Evolutionary conservation across 768 basidiomycete species (phyloP), one percentile per base, ranked within the genome.

Genomic region (Leccinum disarticulatum): DNA sequence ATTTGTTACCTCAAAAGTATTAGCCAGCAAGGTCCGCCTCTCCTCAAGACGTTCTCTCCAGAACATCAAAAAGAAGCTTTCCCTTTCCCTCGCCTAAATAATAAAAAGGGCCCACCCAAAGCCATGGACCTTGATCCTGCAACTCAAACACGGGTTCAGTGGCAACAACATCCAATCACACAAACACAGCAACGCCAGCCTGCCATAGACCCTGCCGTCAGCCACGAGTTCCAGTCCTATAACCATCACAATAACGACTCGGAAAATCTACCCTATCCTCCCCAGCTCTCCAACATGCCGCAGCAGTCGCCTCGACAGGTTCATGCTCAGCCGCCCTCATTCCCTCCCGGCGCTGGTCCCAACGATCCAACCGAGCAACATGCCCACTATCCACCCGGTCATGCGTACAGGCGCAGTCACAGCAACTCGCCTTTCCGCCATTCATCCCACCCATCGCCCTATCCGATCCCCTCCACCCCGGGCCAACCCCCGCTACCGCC

Each of bases 361-460:
- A 74, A 74, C 62, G 72, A 73, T 64, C 69, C 73, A 7, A n/a
- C 62, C 4, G 71, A 72, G 27, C 71, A 73, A 27, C 72, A 73
- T 10, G 75, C 65, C 64, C 77, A 68, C 62, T 80, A 66, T 50
- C 70, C 72, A 43, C 65, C 73, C 31, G 73, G 69, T 55, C 73
- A 73, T 57, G 68, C 74, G 6, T 75, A 74, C 38, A 67, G 69
- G 60, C 64, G 73, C 14, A 74, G 71, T 35, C 67, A 69, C 61
- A 67, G 64, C 68, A 69, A 70, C 66, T 70, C 66, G 30, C 72
- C 72, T 56, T 72, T 66, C 74, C 68, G 66, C 71, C 65, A 79
- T 74, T 75, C 75, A 73, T 69, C 77, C 61, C 66, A 72, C 73
- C 65, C 75, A 75, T 66, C 76, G 70, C 71, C 74, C 72, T 69